A percentile compares a stretch with the other conserved stretches of the same genome.
phyloP scores from a whole-genome alignment of 2,329 filamentous ascomycete species.

The Exophiala sideris region DNA sequence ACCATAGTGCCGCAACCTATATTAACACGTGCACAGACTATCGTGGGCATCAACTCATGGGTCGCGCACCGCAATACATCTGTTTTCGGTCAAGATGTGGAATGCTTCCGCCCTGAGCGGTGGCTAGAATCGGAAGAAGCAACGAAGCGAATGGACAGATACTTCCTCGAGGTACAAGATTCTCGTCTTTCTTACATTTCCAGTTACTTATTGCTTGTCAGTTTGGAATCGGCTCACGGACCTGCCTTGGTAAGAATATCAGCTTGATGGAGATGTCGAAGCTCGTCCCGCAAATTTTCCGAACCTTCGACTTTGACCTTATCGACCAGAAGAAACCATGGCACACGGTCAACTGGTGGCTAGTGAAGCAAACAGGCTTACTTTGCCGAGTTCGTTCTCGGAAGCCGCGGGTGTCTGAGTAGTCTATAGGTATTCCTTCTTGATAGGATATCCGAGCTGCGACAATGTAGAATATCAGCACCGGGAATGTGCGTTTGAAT shows the following conservation, averaged over 20 bases:
- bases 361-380: slow-evolving; percentile 10
- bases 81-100: slow-evolving; percentile 65
- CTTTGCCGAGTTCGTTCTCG: not conserved
- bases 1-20: not conserved
- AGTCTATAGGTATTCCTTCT: too few species aligned
- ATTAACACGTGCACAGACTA: slow-evolving; percentile 35
- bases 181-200: slow-evolving; percentile 38
- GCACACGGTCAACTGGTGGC: slow-evolving; percentile 8
- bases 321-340: slow-evolving; percentile 1
- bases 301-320: slow-evolving; percentile 18
- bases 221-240: slow-evolving; percentile 30
- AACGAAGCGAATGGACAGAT: slow-evolving; percentile 33
- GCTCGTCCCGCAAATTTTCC: slow-evolving; percentile 31
- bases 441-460: too few species aligned
- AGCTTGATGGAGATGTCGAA: slow-evolving; percentile 38
- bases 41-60: slow-evolving; percentile 71
- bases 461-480: too few species aligned
- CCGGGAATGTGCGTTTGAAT: too few species aligned
- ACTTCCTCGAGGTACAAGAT: slow-evolving; percentile 37
- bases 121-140: slow-evolving; percentile 48
- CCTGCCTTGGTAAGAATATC: slow-evolving; percentile 36
- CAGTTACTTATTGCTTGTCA: not conserved
- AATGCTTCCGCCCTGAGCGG: slow-evolving; percentile 64
- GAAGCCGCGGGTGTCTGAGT: too few species aligned
- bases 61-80: slow-evolving; percentile 64